phyloP scores from a whole-genome alignment of 2,329 filamentous ascomycete species.

The Aureobasidium sp. region DNA sequence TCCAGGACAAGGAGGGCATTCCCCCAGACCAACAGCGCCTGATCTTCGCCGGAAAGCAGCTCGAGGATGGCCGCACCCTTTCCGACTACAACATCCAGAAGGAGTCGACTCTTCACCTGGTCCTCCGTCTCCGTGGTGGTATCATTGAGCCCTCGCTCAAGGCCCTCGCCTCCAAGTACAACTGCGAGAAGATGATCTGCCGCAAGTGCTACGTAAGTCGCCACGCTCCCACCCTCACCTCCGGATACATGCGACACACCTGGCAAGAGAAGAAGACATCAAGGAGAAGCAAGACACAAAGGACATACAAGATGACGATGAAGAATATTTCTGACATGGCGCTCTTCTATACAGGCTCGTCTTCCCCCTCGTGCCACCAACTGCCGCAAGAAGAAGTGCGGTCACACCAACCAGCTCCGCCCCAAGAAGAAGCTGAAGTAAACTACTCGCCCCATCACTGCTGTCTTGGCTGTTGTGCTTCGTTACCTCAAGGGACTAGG shows the following conservation, averaged over 20 bases:
- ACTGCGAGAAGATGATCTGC: constrained; percentile 99
- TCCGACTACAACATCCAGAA: constrained; percentile 99
- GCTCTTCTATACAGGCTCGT: constrained; percentile 49
- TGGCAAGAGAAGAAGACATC: neutral
- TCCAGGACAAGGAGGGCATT: constrained; percentile 99
- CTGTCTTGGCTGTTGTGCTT: constrained; percentile 24
- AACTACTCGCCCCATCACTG: constrained; percentile 39
- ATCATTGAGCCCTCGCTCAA: constrained; percentile 99
- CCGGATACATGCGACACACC: constrained; percentile 1
- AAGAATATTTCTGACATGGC: constrained; percentile 25
- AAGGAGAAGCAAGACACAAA: constrained; percentile 21
- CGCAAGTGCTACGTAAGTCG: constrained; percentile 97
- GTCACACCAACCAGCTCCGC: constrained; percentile 99
- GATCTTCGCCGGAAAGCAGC: constrained; percentile 98
- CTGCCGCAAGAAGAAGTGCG: constrained; percentile 99
- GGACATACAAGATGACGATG: constrained; percentile 22
- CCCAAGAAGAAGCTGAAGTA: constrained; percentile 99
- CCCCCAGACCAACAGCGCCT: constrained; percentile 96
- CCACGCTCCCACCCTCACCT: neutral
- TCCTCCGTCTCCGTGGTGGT: constrained; percentile 98
- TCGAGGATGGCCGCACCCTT: constrained; percentile 94
- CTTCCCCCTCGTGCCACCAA: constrained; percentile 98
- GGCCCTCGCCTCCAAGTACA: constrained; percentile 98
- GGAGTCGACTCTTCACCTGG: constrained; percentile 97
- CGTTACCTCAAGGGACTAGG: constrained; percentile 23